Conservation (phyloP, 768 basidiomycete species). For the Kwoniella europaea region DNA sequence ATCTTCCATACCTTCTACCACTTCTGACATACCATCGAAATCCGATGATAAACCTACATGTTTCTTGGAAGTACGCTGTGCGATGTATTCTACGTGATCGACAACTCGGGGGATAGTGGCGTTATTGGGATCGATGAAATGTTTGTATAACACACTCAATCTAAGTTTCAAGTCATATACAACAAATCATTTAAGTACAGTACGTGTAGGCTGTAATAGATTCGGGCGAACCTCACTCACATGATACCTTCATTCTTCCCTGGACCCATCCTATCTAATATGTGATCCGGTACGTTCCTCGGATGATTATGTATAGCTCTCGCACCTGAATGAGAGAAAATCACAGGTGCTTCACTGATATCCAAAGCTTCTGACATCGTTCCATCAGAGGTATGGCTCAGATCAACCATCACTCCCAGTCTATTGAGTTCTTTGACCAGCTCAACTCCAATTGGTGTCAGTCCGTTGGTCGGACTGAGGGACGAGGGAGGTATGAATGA, state of each 20-base stretch:
- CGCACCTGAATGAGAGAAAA: constrained; percentile 34
- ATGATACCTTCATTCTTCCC: constrained; percentile 33
- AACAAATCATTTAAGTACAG: no score
- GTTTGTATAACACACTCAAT: constrained; percentile 21
- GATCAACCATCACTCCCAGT: constrained; percentile 37
- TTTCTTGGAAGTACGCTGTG: constrained; percentile 4
- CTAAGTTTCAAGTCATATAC: constrained; percentile 6
- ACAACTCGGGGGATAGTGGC: constrained; percentile 29
- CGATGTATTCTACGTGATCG: constrained; percentile 40
- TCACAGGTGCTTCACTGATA: constrained; percentile 24
- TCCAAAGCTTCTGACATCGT: constrained; percentile 30
- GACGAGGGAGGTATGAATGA: constrained; percentile 10
- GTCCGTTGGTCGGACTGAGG: constrained; percentile 26
- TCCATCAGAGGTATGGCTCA: constrained; percentile 27
- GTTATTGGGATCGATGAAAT: constrained; percentile 30
- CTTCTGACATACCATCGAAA: constrained; percentile 34
- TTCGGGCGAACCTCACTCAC: constrained; percentile 13
- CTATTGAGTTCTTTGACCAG: constrained; percentile 34
- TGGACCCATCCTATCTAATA: constrained; percentile 25
- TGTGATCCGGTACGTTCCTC: constrained; percentile 34
- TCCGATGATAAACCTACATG: constrained; percentile 34
- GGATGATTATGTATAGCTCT: constrained; percentile 31
- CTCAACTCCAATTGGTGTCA: constrained; percentile 23
- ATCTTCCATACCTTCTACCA: constrained; percentile 36
- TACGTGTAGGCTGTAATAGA: no score